phyloP scores from a whole-genome alignment of 129 eudicot species.

The Lonicera japonica region DNA sequence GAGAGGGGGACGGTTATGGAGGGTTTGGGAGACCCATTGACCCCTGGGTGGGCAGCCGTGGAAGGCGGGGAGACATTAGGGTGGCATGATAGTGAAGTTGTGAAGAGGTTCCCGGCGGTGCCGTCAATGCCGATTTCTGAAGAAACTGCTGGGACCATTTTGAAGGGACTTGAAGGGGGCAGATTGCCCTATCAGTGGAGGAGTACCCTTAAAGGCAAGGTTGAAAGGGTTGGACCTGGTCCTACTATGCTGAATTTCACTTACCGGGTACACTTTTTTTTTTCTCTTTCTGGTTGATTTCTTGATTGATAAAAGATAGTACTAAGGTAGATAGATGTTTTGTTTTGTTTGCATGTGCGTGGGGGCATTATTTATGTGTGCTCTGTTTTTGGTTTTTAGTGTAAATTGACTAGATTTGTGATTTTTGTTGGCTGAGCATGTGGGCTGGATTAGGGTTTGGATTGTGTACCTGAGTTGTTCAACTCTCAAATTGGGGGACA shows the following conservation, averaged over 20 bases:
- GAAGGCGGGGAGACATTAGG: constrained; percentile 46
- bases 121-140: constrained; percentile 75
- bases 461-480: too few relatives aligned
- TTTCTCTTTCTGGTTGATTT: too few relatives aligned
- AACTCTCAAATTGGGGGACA: too few relatives aligned
- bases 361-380: neutral
- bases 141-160: constrained; percentile 47
- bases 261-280: constrained; percentile 35
- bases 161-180: constrained; percentile 58
- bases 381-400: constrained; percentile 4
- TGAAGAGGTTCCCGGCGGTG: constrained; percentile 46
- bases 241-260: constrained; percentile 68
- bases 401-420: constrained; percentile 1
- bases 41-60: constrained; percentile 73
- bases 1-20: constrained; percentile 86
- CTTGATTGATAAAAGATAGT: too few relatives aligned
- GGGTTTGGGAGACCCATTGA: constrained; percentile 84
- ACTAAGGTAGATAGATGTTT: neutral
- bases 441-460: neutral
- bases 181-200: constrained; percentile 45
- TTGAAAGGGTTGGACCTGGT: constrained; percentile 67
- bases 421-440: neutral
- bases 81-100: constrained; percentile 36
- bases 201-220: constrained; percentile 13
- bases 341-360: neutral